These are phyloP conservation scores for Carex sylvatica DNA, from an alignment of 202 grass and related monocot genomes.

Conservation along the genomic window DNA sequence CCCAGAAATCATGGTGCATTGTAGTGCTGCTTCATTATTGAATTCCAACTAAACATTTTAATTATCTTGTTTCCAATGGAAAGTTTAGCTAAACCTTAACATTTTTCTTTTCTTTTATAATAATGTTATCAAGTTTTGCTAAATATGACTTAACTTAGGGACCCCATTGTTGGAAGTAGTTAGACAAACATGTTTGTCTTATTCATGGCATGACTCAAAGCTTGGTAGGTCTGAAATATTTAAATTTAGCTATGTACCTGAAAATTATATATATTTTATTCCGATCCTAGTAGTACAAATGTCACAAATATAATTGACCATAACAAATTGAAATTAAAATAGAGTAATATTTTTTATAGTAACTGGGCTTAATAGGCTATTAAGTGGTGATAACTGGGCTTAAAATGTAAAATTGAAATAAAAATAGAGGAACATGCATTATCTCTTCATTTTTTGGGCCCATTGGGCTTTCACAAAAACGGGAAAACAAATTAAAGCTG, in stretches of 20 bases:
- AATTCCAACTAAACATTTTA: background rate
- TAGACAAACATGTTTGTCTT: slow-evolving; percentile 12
- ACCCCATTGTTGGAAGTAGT: background rate
- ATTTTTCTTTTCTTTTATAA: background rate
- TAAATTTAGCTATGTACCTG: background rate
- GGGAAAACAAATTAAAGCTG: too few species aligned
- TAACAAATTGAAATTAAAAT: background rate
- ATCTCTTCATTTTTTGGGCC: background rate
- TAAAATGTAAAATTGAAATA: background rate
- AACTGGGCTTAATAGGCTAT: too few species aligned
- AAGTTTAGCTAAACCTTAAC: background rate
- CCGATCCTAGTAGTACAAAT: background rate
- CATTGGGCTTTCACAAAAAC: background rate
- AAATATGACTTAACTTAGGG: background rate
- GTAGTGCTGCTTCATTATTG: background rate
- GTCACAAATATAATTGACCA: background rate
- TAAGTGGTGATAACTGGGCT: background rate
- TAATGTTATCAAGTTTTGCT: background rate
- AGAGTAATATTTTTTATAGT: too few species aligned
- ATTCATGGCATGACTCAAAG: background rate
- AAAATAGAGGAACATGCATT: background rate
- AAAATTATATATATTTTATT: too few species aligned
- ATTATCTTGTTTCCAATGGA: background rate
- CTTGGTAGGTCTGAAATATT: background rate
- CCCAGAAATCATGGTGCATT: background rate